phyloP scores from a whole-genome alignment of 2,329 filamentous ascomycete species.

The Epichloe typhina region DNA sequence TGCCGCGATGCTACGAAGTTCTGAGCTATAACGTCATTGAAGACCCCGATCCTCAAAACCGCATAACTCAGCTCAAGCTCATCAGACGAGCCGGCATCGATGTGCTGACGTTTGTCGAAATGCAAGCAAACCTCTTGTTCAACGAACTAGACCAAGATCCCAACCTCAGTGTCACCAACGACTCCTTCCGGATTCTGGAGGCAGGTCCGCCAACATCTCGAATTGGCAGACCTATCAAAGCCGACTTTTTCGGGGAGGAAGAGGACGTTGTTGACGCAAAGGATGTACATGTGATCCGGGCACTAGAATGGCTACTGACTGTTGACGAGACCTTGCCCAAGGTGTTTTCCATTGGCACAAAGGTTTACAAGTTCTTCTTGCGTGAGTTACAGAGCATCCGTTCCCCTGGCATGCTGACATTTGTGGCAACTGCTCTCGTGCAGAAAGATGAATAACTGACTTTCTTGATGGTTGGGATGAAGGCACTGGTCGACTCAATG shows the following conservation, averaged over 20 bases:
- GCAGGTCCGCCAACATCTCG: constrained; percentile 18
- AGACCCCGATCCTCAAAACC: constrained; percentile 51
- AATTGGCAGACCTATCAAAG: constrained; percentile 49
- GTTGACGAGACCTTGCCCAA: constrained; percentile 59
- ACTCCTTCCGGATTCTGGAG: constrained; percentile 38
- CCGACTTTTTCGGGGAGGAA: constrained; percentile 57
- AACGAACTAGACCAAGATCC: constrained; percentile 28
- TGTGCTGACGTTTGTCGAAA: constrained; percentile 56
- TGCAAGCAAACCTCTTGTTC: constrained; percentile 45
- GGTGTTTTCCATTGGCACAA: constrained; percentile 53
- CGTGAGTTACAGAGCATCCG: constrained; percentile 41
- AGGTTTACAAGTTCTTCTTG: constrained; percentile 73
- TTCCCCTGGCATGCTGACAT: too few species aligned
- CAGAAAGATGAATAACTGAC: background rate
- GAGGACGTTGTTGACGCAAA: constrained; percentile 39
- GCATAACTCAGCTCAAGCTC: constrained; percentile 55
- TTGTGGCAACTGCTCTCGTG: background rate
- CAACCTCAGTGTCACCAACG: constrained; percentile 25
- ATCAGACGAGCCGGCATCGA: constrained; percentile 67
- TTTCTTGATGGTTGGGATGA: background rate
- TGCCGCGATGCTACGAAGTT: constrained; percentile 51
- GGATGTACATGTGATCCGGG: constrained; percentile 60
- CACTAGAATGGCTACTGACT: constrained; percentile 73
- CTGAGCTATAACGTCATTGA: constrained; percentile 67
- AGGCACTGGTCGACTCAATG: constrained; percentile 39